phyloP scores from a whole-genome alignment of 2,329 filamentous ascomycete genomes.

The Ophiocordyceps camponoti-leonardi region DNA sequence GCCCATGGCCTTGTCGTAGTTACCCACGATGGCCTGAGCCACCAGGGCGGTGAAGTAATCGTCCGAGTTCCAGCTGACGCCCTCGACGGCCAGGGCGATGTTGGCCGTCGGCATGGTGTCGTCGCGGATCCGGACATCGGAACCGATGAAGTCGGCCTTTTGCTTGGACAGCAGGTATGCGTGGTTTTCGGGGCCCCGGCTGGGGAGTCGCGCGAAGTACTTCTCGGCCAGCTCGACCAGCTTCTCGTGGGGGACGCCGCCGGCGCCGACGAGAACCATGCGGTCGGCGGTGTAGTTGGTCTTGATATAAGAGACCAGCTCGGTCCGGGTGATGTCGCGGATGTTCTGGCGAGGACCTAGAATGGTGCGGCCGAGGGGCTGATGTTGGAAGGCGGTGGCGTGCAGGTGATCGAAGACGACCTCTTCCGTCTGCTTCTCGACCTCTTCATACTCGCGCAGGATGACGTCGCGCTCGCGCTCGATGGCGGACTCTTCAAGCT shows the following conservation, averaged over 20 bases:
- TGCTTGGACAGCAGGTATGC: slow-evolving; percentile 65
- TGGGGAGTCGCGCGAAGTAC: slow-evolving; percentile 71
- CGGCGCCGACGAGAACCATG: slow-evolving; percentile 95
- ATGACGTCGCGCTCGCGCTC: slow-evolving; percentile 98
- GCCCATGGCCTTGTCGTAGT: slow-evolving; percentile 98
- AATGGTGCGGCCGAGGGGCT: slow-evolving; percentile 94
- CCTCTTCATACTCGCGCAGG: slow-evolving; percentile 95
- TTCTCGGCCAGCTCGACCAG: slow-evolving; percentile 93
- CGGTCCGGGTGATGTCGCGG: slow-evolving; percentile 79
- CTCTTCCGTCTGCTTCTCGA: slow-evolving; percentile 99
- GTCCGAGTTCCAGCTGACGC: slow-evolving; percentile 98
- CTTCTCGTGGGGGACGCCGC: slow-evolving; percentile 84
- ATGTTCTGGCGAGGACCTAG: slow-evolving; percentile 98
- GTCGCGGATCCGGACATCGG: slow-evolving; percentile 87
- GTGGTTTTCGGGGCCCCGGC: slow-evolving; percentile 55
- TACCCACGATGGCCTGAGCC: slow-evolving; percentile 95
- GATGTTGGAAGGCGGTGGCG: slow-evolving; percentile 91
- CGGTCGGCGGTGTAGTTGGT: slow-evolving; percentile 99
- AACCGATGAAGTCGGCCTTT: slow-evolving; percentile 90
- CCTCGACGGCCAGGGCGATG: slow-evolving; percentile 96
- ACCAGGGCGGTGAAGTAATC: slow-evolving; percentile 98
- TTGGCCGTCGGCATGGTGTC: slow-evolving; percentile 93
- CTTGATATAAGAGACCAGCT: slow-evolving; percentile 94
- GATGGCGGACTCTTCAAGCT: slow-evolving; percentile 82
- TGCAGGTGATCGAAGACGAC: slow-evolving; percentile 98